These are phyloP conservation scores for Talaromyces sp. DNA, from an alignment of 2,329 filamentous ascomycete genomes.

Conservation along the genomic window DNA sequence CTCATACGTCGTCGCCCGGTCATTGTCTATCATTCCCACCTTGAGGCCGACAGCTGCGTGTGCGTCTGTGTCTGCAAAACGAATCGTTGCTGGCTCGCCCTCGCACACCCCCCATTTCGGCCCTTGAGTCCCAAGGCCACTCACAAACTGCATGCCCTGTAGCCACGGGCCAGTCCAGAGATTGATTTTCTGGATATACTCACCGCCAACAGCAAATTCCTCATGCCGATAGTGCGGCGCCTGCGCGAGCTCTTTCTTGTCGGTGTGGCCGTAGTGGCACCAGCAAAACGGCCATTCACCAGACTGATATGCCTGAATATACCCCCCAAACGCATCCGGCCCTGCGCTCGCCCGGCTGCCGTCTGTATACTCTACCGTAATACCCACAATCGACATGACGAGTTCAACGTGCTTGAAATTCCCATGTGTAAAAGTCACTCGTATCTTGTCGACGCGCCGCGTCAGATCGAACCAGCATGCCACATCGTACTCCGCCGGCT, in stretches of 20 bases:
- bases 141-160: background rate
- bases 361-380: background rate
- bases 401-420: background rate
- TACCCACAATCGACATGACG: background rate
- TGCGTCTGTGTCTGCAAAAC: background rate
- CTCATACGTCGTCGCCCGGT: background rate
- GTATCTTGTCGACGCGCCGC: background rate
- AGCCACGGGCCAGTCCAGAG: background rate
- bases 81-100: background rate
- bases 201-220: background rate
- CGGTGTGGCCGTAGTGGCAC: background rate
- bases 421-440: background rate
- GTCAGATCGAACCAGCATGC: background rate
- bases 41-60: background rate
- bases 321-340: background rate
- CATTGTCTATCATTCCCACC: background rate
- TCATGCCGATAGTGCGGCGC: background rate
- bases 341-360: background rate
- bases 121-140: background rate
- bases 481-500: background rate
- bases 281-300: background rate
- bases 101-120: background rate
- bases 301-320: background rate
- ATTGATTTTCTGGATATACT: background rate
- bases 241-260: background rate